phyloP scores from a whole-genome alignment of 2,329 filamentous ascomycete genomes.

The Ceratocystis colombiana region DNA sequence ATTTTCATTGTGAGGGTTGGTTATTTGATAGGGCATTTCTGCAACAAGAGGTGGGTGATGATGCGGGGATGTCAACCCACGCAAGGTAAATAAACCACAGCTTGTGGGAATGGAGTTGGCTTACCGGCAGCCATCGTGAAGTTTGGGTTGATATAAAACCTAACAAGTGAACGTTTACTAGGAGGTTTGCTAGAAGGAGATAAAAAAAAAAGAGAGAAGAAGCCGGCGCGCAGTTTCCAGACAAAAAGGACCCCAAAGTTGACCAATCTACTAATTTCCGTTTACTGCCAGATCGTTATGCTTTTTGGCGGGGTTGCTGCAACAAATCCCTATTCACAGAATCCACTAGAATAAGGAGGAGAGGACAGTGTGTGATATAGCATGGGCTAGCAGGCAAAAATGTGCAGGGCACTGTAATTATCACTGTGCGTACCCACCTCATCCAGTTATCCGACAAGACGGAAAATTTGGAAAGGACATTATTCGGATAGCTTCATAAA shows the following conservation, averaged over 20 bases:
- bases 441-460: neutral
- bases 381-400: too few species aligned
- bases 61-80: neutral
- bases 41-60: neutral
- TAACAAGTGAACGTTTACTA: constrained; percentile 8
- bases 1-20: neutral
- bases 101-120: constrained; percentile 23
- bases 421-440: neutral
- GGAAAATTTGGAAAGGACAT: neutral
- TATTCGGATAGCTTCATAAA: constrained; percentile 10
- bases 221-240: neutral
- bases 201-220: constrained; percentile 10
- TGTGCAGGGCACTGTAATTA: neutral
- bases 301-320: constrained; percentile 22
- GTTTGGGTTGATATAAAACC: constrained; percentile 18
- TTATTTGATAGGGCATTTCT: constrained; percentile 1
- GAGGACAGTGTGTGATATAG: constrained; percentile 13
- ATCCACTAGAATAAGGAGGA: constrained; percentile 4
- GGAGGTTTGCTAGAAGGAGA: neutral
- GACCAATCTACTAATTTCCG: neutral
- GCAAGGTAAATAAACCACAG: neutral
- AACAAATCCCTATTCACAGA: constrained; percentile 11
- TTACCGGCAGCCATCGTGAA: constrained; percentile 33
- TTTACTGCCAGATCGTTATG: constrained; percentile 10
- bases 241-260: constrained; percentile 4